phyloP scores from a whole-genome alignment of 2,329 filamentous ascomycete species.

The Monilinia fructicola region DNA sequence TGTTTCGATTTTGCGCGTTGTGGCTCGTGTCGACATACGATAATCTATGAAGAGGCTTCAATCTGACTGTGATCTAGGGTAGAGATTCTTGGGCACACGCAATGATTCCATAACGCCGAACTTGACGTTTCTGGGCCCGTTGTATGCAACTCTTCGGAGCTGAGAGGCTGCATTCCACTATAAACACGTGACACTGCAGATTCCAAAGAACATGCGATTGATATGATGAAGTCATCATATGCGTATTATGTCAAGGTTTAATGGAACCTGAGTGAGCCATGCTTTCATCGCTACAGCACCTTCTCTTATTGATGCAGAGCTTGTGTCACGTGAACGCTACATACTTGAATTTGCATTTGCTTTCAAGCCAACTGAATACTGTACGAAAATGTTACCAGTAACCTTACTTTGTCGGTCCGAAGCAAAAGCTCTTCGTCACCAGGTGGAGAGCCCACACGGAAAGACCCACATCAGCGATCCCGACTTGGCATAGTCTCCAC shows the following conservation, averaged over 20 bases:
- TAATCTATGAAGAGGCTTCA: background rate
- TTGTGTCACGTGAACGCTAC: background rate
- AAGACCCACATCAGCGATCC: constrained; percentile 7
- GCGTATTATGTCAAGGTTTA: background rate
- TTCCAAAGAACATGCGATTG: background rate
- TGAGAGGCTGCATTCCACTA: background rate
- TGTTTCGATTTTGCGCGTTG: background rate
- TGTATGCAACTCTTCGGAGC: background rate
- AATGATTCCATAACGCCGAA: background rate
- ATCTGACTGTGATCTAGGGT: background rate
- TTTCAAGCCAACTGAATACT: background rate
- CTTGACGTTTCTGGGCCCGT: background rate
- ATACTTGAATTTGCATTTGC: background rate
- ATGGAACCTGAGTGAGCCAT: background rate
- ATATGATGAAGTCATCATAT: background rate
- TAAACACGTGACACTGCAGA: background rate
- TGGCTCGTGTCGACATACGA: background rate
- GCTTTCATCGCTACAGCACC: background rate
- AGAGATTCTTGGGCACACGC: too few species aligned
- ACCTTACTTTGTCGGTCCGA: background rate
- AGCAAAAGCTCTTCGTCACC: background rate
- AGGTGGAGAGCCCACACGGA: constrained; percentile 8
- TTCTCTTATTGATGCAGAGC: background rate
- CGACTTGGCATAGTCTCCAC: constrained; percentile 15
- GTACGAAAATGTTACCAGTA: background rate